Conservation (phyloP, 768 basidiomycete species). For the Boletus patriciae region DNA sequence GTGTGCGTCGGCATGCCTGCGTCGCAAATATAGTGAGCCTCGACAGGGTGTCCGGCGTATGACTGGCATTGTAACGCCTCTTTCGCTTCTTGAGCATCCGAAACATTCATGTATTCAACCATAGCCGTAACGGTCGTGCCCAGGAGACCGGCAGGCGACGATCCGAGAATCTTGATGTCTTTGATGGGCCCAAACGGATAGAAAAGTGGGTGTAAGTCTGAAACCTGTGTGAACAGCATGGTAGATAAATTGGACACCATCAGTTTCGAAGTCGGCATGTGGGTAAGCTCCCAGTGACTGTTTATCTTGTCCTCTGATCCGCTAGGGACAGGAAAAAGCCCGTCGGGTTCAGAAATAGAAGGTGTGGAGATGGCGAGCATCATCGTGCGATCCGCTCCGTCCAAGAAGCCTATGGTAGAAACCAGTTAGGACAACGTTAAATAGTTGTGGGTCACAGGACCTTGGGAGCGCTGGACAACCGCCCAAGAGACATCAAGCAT, state of each 20-base stretch:
- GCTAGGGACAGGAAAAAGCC: conserved; percentile 23
- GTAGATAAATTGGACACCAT: conserved; percentile 66
- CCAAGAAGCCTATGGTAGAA: conserved; percentile 60
- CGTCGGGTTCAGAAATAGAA: conserved; percentile 30
- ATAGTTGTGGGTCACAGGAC: conserved; percentile 32
- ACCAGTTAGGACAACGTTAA: conserved; percentile 2
- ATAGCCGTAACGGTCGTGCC: conserved; percentile 51
- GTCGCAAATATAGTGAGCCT: conserved; percentile 38
- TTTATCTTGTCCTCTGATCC: conserved; percentile 34
- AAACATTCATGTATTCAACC: conserved; percentile 59
- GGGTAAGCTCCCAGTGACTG: conserved; percentile 35
- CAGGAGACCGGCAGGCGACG: conserved; percentile 32
- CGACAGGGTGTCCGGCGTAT: conserved; percentile 51
- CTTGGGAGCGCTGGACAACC: conserved; percentile 83
- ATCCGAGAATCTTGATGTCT: conserved; percentile 52
- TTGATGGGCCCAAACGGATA: conserved; percentile 71
- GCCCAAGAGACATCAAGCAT: conserved; percentile 84
- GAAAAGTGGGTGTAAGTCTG: conserved; percentile 72
- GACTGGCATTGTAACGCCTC: conserved; percentile 59
- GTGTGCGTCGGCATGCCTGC: conserved; percentile 1
- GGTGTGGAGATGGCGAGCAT: conserved; percentile 51
- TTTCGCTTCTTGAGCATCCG: conserved; percentile 64
- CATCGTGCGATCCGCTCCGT: conserved; percentile 76
- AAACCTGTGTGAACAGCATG: conserved; percentile 62
- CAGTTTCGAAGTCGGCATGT: conserved; percentile 49